phyloP scores from a whole-genome alignment of 257 asterid genomes.

The Echium plantagineum region DNA sequence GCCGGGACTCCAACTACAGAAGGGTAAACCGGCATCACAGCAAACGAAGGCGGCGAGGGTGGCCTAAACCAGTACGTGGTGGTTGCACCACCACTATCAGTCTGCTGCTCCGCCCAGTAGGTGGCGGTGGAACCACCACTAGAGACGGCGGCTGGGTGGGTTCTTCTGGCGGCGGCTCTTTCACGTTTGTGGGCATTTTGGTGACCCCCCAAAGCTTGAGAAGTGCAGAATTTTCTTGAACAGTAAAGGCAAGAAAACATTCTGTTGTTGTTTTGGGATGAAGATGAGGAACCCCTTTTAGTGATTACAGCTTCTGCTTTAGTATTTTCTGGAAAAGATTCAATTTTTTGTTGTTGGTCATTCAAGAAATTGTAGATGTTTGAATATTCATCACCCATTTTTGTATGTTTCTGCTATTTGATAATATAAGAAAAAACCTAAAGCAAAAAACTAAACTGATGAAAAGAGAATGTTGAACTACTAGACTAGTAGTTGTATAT shows the following conservation, averaged over 20 bases:
- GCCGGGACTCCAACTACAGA: neutral
- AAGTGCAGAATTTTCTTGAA: constrained; percentile 74
- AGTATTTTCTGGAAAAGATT: neutral
- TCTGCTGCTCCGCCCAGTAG: neutral
- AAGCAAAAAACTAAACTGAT: neutral
- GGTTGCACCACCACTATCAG: neutral
- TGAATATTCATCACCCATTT: neutral
- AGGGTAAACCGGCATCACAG: neutral
- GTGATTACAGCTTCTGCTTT: neutral
- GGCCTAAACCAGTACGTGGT: neutral
- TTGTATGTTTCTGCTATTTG: no score
- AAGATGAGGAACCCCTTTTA: constrained; percentile 8
- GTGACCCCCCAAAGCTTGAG: constrained; percentile 90
- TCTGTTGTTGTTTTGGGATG: constrained; percentile 11
- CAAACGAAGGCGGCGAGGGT: neutral
- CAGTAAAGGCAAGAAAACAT: constrained; percentile 81
- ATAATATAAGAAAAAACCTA: no score
- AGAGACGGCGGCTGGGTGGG: constrained; percentile 3
- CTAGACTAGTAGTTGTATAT: neutral
- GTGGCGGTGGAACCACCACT: neutral
- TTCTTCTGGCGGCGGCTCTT: constrained; percentile 67
- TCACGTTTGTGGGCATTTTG: constrained; percentile 92
- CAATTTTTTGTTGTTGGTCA: neutral
- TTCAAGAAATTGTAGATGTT: neutral
- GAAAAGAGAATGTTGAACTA: neutral